Base-by-base conservation (phyloP, 1,139 yeast genomes). In the Lodderomyces theae region DNA sequence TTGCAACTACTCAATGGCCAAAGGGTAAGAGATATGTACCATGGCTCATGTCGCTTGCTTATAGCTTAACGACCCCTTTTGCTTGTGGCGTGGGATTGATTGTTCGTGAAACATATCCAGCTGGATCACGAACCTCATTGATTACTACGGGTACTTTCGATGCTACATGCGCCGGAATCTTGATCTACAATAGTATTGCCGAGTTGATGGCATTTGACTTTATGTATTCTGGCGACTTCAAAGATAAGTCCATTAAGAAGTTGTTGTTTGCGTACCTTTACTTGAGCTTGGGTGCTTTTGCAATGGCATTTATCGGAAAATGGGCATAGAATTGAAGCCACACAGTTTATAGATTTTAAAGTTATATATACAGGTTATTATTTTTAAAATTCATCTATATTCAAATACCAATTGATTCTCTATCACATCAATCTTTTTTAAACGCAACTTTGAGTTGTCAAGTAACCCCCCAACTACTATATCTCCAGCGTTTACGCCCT, bases 221-320 rank as follows among this genome's bases (percentile, higher is more conserved):
- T 47, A 51, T 66, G 45, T 57, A 51, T 37, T 63, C 66, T 8
- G 46, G 48, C n/a, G 64, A 57, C 29, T 58, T 64, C 42, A 49
- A 54, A 40, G 53, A 51, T 4, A 51, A 49, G 12, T 40, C 44
- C 4, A 53, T 31, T n/a, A 50, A 49, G 13, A 18, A 26, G 3
- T 51, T 58, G 49, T 34, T 61, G 25, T 23, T 44, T 10, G 71
- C 65, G 2, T 62, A 50, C 44, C 37, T 57, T n/a, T 51, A 51
- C 37, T 48, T 66, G 57, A 51, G 61, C 40, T 43, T 61, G 41
- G 72, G 72, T 22, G 63, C 68, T 7, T 66, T 66, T 31, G 54
- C 61, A 41, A 69, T 69, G 74, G 71, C 73, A n/a, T 50, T 69
- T 41, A 54, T 69, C 43, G 74, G 73, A 26, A 62, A 57, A 45